Base-by-base conservation (phyloP, 202 grass and related monocot genomes). In the Cymbopogon flexuosus region DNA sequence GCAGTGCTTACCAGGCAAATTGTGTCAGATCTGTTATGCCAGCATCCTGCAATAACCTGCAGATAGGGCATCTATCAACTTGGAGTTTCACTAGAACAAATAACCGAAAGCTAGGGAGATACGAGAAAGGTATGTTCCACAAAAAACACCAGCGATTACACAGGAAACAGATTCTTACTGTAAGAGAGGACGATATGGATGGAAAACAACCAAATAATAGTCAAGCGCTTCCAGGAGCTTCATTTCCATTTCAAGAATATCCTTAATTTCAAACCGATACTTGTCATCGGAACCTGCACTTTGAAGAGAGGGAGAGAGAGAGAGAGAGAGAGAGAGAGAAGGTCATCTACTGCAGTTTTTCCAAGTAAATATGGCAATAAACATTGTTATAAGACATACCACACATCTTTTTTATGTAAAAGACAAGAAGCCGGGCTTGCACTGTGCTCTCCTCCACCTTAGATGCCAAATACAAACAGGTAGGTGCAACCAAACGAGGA, bases 201-300 rank as follows among this genome's bases (percentile, higher is more conserved):
- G 96, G 83, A 86, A 99, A 91, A 95, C 92, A 81, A 95, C 92
- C 77, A 99, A 95, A 84, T 95, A 99, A 79, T 99, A 95, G 66
- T 99, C 92, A 39, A 99, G 87, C 51, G 96, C 96, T 90, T 99
- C 96, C 58, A 99, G 60, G 77, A 99, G 90, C 71, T 95, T 95
- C 92, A 99, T 99, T 91, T 99, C 92, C 92, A 99, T 99, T 82
- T 99, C 92, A 87, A 95, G 96, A 68, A 98, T 96, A 79, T 99
- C 96, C 80, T 99, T 99, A 70, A 99, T 95, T 90, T 99, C 96
- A 88, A 99, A 99, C 1, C 87, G 77, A 71, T 95, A 99, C 73
- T 89, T 99, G 47, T 99, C 93, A 91, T 99, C 96, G 23, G 84
- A 84, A 84, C 70, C 92, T 93, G 75, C 72, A 70, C 75, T 61